Conservation (phyloP, 1,284 basidiomycete species). For the Ustilago xerochloae region DNA sequence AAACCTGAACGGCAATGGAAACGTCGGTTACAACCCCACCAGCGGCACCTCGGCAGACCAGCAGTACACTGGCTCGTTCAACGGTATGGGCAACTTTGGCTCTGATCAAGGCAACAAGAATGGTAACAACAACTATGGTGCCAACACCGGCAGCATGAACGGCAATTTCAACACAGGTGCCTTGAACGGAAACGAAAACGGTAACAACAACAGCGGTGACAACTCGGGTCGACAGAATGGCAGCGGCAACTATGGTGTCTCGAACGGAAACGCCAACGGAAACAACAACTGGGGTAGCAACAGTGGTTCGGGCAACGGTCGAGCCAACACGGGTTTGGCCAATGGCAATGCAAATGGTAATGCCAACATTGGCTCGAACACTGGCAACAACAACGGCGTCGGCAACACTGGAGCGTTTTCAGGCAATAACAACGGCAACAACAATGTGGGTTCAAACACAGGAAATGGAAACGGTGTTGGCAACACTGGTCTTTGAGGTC, state of each 20-base stretch:
- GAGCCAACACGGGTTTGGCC: background rate
- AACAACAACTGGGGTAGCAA: background rate
- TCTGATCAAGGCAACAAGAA: background rate
- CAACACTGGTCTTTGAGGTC: background rate
- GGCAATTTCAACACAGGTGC: background rate
- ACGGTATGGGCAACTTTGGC: background rate
- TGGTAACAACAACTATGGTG: background rate
- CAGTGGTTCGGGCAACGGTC: background rate
- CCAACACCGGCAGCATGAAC: background rate
- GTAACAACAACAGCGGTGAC: slow-evolving; percentile 1
- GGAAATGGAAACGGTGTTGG: background rate
- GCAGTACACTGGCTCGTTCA: background rate
- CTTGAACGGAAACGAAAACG: slow-evolving; percentile 4
- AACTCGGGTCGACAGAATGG: background rate
- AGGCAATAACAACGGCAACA: background rate
- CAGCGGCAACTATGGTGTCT: background rate
- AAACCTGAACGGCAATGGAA: background rate
- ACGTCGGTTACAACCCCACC: background rate
- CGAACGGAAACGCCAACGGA: slow-evolving; percentile 5
- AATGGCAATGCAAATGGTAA: background rate
- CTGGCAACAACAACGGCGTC: background rate
- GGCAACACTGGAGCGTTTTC: background rate
- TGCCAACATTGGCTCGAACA: background rate
- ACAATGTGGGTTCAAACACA: background rate
- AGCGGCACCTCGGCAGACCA: background rate